phyloP scores from a whole-genome alignment of 768 basidiomycete genomes.

The Obba rivulosa region DNA sequence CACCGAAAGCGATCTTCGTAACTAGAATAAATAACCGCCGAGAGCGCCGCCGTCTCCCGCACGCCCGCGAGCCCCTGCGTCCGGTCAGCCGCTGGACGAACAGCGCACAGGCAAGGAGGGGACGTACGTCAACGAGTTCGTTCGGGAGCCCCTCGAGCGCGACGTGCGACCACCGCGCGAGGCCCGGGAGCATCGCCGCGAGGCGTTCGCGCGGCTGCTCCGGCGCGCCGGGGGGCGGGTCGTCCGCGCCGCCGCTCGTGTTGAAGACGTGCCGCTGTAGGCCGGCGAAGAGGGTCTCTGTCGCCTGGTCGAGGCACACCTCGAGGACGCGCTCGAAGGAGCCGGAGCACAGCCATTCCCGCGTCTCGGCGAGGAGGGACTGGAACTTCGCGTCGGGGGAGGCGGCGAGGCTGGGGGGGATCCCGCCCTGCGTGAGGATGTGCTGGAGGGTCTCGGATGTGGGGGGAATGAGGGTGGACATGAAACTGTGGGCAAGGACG shows the following conservation, averaged over 20 bases:
- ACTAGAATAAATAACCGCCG: constrained; percentile 67
- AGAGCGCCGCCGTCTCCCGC: constrained; percentile 61
- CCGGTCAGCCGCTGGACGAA: background rate
- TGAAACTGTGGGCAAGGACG: constrained; percentile 46
- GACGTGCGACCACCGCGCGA: constrained; percentile 72
- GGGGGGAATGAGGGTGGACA: constrained; percentile 69
- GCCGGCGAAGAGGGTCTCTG: constrained; percentile 55
- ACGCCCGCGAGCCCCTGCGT: constrained; percentile 54
- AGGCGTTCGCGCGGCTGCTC: constrained; percentile 55
- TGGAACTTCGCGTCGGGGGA: constrained; percentile 48
- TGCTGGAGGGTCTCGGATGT: constrained; percentile 67
- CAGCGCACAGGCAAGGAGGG: background rate
- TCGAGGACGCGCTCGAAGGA: constrained; percentile 72
- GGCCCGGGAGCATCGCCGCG: constrained; percentile 74
- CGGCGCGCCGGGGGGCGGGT: constrained; percentile 4
- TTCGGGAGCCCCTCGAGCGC: constrained; percentile 69
- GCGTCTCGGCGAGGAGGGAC: constrained; percentile 65
- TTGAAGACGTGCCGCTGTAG: constrained; percentile 62
- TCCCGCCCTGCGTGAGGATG: constrained; percentile 63
- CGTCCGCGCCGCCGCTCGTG: constrained; percentile 15
- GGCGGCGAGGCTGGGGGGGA: constrained; percentile 26
- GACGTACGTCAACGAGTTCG: constrained; percentile 77
- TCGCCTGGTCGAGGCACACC: constrained; percentile 66
- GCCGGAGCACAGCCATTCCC: constrained; percentile 50
- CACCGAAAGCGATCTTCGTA: constrained; percentile 52